phyloP scores from a whole-genome alignment of 2,329 filamentous ascomycete species.

The Curvularia verruculosa region DNA sequence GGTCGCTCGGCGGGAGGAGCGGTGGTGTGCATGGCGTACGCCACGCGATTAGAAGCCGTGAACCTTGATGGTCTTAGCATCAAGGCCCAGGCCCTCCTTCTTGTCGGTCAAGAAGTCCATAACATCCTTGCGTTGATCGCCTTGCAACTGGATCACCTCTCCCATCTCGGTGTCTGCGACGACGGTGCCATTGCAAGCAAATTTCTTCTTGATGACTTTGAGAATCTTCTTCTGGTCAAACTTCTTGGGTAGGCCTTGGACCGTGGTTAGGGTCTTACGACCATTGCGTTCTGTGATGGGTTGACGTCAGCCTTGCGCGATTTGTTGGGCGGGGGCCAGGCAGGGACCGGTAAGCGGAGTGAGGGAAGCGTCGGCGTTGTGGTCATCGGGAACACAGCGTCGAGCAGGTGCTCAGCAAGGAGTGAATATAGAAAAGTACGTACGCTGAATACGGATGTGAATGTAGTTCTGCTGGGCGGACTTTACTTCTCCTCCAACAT shows the following conservation, averaged over 20 bases:
- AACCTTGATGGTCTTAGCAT: slow-evolving; percentile 96
- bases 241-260: slow-evolving; percentile 98
- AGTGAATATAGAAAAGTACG: slow-evolving; percentile 55
- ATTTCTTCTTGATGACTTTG: slow-evolving; percentile 99
- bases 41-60: slow-evolving; percentile 40
- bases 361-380: not conserved
- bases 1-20: slow-evolving; percentile 12
- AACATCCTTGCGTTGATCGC: slow-evolving; percentile 98
- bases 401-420: not conserved
- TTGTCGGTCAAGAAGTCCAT: slow-evolving; percentile 96
- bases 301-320: slow-evolving; percentile 51
- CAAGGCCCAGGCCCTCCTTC: slow-evolving; percentile 90
- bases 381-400: not conserved
- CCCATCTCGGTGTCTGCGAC: slow-evolving; percentile 96
- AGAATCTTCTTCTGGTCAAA: slow-evolving; percentile 99
- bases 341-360: not conserved
- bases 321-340: slow-evolving; percentile 5
- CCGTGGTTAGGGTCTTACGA: slow-evolving; percentile 99
- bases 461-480: slow-evolving; percentile 92
- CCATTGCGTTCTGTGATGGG: slow-evolving; percentile 89
- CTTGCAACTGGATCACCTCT: slow-evolving; percentile 99
- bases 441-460: slow-evolving; percentile 99
- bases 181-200: slow-evolving; percentile 99
- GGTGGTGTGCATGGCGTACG: slow-evolving; percentile 16
- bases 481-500: slow-evolving; percentile 95